Base-by-base conservation (phyloP, 352 stramenopile genomes). In the Globisporangium paroecandrum region DNA sequence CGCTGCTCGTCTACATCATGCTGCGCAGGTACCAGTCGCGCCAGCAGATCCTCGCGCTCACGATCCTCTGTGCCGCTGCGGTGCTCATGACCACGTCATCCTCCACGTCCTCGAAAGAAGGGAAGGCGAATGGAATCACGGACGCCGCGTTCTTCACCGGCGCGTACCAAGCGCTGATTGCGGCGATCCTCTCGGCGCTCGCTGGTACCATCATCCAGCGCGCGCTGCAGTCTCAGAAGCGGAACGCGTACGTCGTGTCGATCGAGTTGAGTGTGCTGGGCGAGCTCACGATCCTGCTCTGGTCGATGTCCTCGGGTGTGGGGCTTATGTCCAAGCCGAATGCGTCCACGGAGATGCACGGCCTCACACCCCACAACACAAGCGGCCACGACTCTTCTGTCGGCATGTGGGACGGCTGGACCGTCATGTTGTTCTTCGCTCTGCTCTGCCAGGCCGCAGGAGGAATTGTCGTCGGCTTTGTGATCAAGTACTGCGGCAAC, bases 401-500 rank as follows among this genome's bases (percentile, higher is more conserved):
- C 2, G 67, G 74, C 1, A 74, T 93, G 57, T 93, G 84, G 86
- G 62, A 79, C n/a, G 85, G 83, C n/a, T 94, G 84, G 83, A 91
- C 79, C 13, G 20, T 78, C 4, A 73, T 81, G 69, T 90, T 82
- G 57, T 68, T 93, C 18, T 78, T 87, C 51, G 77, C 87, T 29
- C 68, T 95, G 5, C 65, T 94, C 29, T 89, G 85, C 38, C 85
- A 95, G 69, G 87, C 87, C 2, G 46, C 77, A 15, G 85, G 87
- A 58, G 84, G 87, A 22, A 77, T 95, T 18, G 51, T 93, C 20
- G 87, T 95, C 22, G 87, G 84, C 15, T 91, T 92, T 62, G 87
- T 95, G 38, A 95, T 93, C 69, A 90, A 91, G 72, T 79, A 93
- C 74, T 92, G 83, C 46, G 87, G 87, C 8, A 94, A 93, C 69